phyloP scores from a whole-genome alignment of 352 stramenopile genomes.

The Nothophytophthora sp. region DNA sequence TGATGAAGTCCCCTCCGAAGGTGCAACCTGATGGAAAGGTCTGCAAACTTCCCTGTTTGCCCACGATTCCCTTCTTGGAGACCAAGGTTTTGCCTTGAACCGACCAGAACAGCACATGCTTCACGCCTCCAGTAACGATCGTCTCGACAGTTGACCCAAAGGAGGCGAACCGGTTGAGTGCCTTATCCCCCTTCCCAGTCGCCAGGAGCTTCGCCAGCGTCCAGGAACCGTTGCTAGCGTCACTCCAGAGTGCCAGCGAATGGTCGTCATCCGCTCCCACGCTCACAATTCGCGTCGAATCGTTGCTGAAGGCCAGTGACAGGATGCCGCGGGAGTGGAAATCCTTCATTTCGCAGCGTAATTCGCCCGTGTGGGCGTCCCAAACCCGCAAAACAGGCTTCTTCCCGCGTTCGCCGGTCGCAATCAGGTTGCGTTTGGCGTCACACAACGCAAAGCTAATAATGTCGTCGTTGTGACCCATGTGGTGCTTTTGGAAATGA shows the following conservation, averaged over 20 bases:
- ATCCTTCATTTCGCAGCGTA: slow-evolving; percentile 60
- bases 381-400: slow-evolving; percentile 78
- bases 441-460: slow-evolving; percentile 76
- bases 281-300: slow-evolving; percentile 61
- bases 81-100: slow-evolving; percentile 56
- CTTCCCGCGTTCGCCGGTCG: slow-evolving; percentile 86
- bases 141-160: slow-evolving; percentile 37
- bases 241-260: slow-evolving; percentile 74
- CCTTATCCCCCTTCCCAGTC: slow-evolving; percentile 57
- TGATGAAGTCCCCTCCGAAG: slow-evolving; percentile 56
- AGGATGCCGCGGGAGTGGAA: slow-evolving; percentile 75
- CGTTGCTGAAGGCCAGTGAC: slow-evolving; percentile 63
- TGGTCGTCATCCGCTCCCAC: slow-evolving; percentile 86
- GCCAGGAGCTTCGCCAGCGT: slow-evolving; percentile 44
- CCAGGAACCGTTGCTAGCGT: slow-evolving; percentile 71
- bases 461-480: slow-evolving; percentile 88
- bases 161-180: slow-evolving; percentile 50
- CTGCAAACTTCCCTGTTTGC: slow-evolving; percentile 63
- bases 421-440: slow-evolving; percentile 64
- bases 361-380: slow-evolving; percentile 75
- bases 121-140: slow-evolving; percentile 61
- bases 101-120: slow-evolving; percentile 74
- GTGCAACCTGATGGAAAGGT: slow-evolving; percentile 45
- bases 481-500: slow-evolving; percentile 82
- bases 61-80: slow-evolving; percentile 57